Conservation (phyloP, 108 stramenopile genomes). For the Aureococcus anophagefferens region DNA sequence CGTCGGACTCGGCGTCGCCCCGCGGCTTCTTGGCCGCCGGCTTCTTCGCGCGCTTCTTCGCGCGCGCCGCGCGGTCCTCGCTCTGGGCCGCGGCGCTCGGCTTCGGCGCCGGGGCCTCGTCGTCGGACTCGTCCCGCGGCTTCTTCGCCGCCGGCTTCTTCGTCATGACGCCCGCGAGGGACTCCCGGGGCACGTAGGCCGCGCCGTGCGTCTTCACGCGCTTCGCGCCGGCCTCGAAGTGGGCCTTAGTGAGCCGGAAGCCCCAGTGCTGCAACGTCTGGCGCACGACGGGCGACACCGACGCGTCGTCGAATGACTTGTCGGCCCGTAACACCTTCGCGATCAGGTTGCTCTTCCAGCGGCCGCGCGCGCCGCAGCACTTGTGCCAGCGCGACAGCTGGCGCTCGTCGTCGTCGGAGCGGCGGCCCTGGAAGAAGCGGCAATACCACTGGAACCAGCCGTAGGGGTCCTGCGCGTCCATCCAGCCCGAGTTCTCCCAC, state of each 20-base stretch:
- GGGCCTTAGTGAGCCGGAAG: conserved; percentile 64
- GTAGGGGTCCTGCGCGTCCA: conserved; percentile 75
- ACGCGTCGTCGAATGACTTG: conserved; percentile 36
- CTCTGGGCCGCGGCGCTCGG: too few species aligned
- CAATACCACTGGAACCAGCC: conserved; percentile 99
- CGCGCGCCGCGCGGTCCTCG: too few species aligned
- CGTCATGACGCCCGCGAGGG: neutral
- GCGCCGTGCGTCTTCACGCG: conserved; percentile 31
- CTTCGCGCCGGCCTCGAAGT: conserved; percentile 49
- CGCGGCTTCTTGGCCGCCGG: neutral
- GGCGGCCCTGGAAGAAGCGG: conserved; percentile 80
- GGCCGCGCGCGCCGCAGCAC: conserved; percentile 69
- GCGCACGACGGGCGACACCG: conserved; percentile 82
- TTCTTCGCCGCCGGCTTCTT: neutral
- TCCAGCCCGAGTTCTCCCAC: conserved; percentile 83
- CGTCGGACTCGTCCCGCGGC: neutral
- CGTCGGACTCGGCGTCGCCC: neutral
- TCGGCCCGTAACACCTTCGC: conserved; percentile 71
- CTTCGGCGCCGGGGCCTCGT: neutral
- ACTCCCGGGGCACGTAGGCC: neutral
- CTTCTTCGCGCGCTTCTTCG: too few species aligned
- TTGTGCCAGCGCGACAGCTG: conserved; percentile 75
- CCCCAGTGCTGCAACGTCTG: conserved; percentile 94
- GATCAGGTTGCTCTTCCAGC: conserved; percentile 81
- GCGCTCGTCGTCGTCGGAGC: conserved; percentile 43